phyloP scores from a whole-genome alignment of 306 rosid genomes.

The Delonix regia region DNA sequence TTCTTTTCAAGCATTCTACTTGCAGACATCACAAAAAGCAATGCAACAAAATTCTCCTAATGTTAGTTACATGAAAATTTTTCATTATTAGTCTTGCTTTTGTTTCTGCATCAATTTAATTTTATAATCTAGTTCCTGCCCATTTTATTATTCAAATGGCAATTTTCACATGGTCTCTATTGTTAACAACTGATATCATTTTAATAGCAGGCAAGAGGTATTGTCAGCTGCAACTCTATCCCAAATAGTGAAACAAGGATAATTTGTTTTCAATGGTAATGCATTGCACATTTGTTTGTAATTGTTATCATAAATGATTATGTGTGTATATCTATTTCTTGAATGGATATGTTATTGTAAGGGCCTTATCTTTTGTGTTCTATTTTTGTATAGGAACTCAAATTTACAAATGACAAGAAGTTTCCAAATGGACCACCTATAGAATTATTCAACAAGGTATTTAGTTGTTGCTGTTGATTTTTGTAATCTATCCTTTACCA shows the following conservation, averaged over 20 bases:
- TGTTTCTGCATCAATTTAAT: too few relatives aligned
- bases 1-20: conserved; percentile 48
- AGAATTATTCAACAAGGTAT: conserved; percentile 67
- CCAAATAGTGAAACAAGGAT: conserved; percentile 42
- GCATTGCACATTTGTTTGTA: neutral
- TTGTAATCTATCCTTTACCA: neutral
- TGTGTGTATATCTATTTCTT: too few relatives aligned
- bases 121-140: too few relatives aligned
- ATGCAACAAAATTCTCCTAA: conserved; percentile 36
- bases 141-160: too few relatives aligned
- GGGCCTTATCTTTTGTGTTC: neutral
- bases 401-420: conserved; percentile 38
- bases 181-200: conserved; percentile 27
- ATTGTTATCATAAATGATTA: neutral
- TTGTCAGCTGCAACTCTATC: conserved; percentile 21
- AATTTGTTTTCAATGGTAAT: conserved; percentile 52
- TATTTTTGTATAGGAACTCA: conserved; percentile 42
- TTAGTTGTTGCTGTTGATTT: neutral
- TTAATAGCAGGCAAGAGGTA: conserved; percentile 48
- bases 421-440: conserved; percentile 54
- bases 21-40: too few relatives aligned
- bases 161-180: conserved; percentile 16
- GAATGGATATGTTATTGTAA: neutral
- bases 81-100: neutral
- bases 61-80: conserved; percentile 32